Conservation (phyloP, 164 flowering plant genomes). For the grape (Vitis vinifera) region DNA sequence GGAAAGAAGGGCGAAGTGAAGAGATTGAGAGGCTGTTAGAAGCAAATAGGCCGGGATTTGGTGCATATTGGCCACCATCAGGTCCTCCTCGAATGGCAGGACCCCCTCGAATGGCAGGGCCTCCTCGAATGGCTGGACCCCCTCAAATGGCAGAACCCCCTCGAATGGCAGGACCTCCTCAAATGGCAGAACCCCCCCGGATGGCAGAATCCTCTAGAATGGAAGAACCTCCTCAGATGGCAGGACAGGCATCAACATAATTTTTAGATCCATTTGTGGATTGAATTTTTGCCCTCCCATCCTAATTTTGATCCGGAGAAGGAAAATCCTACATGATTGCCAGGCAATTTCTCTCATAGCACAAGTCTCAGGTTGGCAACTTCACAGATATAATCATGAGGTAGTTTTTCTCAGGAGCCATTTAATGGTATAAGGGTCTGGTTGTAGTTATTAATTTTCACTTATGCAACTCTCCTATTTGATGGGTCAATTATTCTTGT, state of each 20-base stretch:
- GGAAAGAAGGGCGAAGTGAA: conserved; percentile 46
- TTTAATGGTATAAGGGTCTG: not conserved
- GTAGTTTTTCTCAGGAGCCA: not conserved
- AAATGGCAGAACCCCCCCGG: not conserved
- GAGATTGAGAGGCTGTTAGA: conserved; percentile 50
- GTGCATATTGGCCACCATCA: conserved; percentile 1
- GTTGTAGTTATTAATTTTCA: not conserved
- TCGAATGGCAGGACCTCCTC: not conserved
- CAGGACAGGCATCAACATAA: conserved; percentile 16
- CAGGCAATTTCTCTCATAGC: not conserved
- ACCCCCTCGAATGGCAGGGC: not conserved
- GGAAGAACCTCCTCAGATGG: not conserved
- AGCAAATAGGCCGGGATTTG: conserved; percentile 24
- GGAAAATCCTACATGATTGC: not conserved
- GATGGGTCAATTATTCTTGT: conserved; percentile 1
- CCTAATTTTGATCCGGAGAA: not conserved
- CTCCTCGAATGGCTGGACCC: conserved; percentile 5
- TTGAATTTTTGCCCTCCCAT: not conserved
- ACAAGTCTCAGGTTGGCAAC: not conserved
- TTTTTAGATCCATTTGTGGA: not conserved
- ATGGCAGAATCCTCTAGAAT: not conserved
- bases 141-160: conserved; percentile 4
- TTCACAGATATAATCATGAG: not conserved
- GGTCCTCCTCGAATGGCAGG: conserved; percentile 6
- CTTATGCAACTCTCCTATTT: not conserved